phyloP scores from a whole-genome alignment of 306 rosid genomes.

The Ormosia emarginata region DNA sequence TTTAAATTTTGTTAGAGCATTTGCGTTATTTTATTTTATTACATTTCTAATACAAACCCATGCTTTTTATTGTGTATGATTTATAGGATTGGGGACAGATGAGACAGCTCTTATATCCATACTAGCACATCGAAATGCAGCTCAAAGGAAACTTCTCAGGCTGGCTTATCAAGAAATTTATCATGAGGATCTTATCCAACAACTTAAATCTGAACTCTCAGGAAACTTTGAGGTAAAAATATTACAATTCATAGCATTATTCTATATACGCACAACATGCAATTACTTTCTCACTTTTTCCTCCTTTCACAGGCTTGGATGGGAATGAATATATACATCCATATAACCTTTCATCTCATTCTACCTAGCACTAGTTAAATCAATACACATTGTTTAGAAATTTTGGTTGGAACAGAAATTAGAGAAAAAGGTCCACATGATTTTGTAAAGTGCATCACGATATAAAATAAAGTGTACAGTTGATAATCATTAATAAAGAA shows the following conservation, averaged over 20 bases:
- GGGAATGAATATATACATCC: too few relatives aligned
- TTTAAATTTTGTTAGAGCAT: background rate
- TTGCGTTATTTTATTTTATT: background rate
- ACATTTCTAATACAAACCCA: background rate
- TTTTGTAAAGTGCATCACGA: too few relatives aligned
- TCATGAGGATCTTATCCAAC: slow-evolving; percentile 51
- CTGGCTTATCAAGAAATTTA: slow-evolving; percentile 44
- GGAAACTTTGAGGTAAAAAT: slow-evolving; percentile 47
- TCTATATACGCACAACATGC: background rate
- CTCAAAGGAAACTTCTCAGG: slow-evolving; percentile 46
- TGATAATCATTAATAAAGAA: too few relatives aligned
- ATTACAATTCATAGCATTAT: background rate
- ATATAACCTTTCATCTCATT: too few relatives aligned
- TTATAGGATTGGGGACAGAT: slow-evolving; percentile 54
- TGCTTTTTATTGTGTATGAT: background rate
- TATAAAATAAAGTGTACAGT: too few relatives aligned
- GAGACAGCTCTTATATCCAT: slow-evolving; percentile 38
- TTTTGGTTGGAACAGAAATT: too few relatives aligned
- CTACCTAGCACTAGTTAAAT: too few relatives aligned
- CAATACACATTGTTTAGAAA: too few relatives aligned
- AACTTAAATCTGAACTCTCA: slow-evolving; percentile 50
- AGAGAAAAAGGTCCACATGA: too few relatives aligned
- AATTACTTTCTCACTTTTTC: too few relatives aligned
- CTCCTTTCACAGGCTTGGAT: too few relatives aligned
- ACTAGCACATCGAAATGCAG: slow-evolving; percentile 49